These are phyloP conservation scores for Zymoseptoria ardabiliae DNA, from an alignment of 2,329 filamentous ascomycete species.

Conservation along the genomic window DNA sequence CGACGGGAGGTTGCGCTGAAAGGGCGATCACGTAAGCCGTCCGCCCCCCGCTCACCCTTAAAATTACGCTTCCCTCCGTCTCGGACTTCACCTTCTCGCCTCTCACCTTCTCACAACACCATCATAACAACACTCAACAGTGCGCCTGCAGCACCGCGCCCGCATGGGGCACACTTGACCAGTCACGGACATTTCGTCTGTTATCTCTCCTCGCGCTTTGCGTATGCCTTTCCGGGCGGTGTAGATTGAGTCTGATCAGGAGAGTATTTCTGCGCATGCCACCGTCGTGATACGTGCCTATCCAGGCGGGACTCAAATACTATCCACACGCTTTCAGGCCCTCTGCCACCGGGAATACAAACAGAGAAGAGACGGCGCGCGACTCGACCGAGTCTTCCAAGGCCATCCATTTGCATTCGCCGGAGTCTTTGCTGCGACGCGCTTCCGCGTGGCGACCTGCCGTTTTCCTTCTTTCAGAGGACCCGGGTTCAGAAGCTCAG, in stretches of 20 bases:
- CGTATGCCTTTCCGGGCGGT: background rate
- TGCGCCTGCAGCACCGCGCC: background rate
- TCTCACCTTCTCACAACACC: conserved; percentile 1
- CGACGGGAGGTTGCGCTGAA: background rate
- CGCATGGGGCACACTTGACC: background rate
- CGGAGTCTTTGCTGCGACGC: background rate
- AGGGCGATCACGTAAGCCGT: background rate
- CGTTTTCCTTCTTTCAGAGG: background rate
- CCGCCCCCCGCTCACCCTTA: background rate
- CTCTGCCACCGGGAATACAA: background rate
- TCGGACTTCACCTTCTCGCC: background rate
- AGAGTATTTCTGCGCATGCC: background rate
- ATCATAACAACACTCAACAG: background rate
- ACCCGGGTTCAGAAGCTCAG: background rate
- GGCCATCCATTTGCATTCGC: background rate
- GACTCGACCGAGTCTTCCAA: background rate
- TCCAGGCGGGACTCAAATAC: background rate
- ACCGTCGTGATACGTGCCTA: background rate
- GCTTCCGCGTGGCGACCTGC: background rate
- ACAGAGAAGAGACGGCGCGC: background rate
- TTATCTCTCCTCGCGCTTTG: background rate
- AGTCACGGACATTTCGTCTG: background rate
- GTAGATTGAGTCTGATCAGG: background rate
- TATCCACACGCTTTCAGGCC: background rate
- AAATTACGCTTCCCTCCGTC: background rate